Evolutionary conservation across 1,284 basidiomycete species (phyloP), one percentile per base, ranked within the genome.

Genomic region (Pyrrhoderma noxium): DNA sequence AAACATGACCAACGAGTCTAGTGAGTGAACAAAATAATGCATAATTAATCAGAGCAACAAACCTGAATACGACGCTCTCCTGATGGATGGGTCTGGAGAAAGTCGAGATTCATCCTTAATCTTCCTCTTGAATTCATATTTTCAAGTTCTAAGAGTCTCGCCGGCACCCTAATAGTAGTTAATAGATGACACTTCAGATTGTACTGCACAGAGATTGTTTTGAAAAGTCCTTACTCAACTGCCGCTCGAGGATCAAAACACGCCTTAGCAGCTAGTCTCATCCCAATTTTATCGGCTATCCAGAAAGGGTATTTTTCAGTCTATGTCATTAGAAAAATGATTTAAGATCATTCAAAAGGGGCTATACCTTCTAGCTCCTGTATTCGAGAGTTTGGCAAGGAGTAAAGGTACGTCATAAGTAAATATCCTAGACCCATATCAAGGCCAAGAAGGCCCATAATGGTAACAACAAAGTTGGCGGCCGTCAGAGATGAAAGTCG

Each of bases 351-450:
- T n/a, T n/a, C n/a, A n/a, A n/a, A n/a, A n/a, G n/a, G n/a, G n/a
- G n/a, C n/a, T n/a, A n/a, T 51, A 77, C 87, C 89, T 76, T 97
- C 93, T 3, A 77, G 71, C 64, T 95, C 93, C 45, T 85, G 79
- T 23, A 70, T 81, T 45, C 93, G 74, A 1, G 88, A 92, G 65
- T 96, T 93, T 0, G 93, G 93, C 3, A 95, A 73, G 48, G 82
- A 75, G 31, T 90, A 68, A 3, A 92, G 56, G 37, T 85, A 69
- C 0, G 73, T 78, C 7, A 82, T 70, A 4, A 76, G 60, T 45
- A 69, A 60, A 18, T 61, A 67, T 31, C 63, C 71, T 45, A 76
- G 60, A 23, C 65, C 76, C 7, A 79, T 64, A 56, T 87, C 82
- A 13, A 89, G 49, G 0, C 85, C 85, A 0, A 83, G 47, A 0